Conservation (phyloP, 2,329 filamentous ascomycete genomes). For the Penicillium sp. region DNA sequence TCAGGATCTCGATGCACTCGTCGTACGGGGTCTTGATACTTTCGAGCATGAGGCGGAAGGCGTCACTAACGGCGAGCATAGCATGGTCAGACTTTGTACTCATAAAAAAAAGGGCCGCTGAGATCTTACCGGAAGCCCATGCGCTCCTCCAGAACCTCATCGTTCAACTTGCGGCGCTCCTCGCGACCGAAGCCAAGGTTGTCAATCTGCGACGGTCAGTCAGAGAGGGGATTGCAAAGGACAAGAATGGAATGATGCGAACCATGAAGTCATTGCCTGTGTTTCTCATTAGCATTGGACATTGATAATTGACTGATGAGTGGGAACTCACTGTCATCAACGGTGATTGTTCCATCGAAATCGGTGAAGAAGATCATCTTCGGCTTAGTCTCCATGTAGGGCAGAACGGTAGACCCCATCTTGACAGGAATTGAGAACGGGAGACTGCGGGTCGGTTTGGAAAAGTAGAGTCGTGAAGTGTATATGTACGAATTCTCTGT, state of each 20-base stretch:
- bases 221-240: not conserved
- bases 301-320: not conserved
- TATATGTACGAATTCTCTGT: not conserved
- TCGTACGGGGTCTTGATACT: conserved; percentile 78
- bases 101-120: not conserved
- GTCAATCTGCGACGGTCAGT: conserved; percentile 71
- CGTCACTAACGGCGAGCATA: conserved; percentile 55
- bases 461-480: not conserved
- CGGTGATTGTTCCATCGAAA: conserved; percentile 95
- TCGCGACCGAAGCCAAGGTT: conserved; percentile 80
- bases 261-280: conserved; percentile 67
- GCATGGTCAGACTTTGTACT: not conserved
- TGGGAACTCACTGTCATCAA: conserved; percentile 60
- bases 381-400: conserved; percentile 60
- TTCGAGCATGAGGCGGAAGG: conserved; percentile 90
- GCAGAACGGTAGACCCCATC: conserved; percentile 38
- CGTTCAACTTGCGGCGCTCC: conserved; percentile 71
- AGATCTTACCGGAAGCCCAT: conserved; percentile 66
- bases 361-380: conserved; percentile 98
- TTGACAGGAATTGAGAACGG: conserved; percentile 5
- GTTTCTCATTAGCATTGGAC: conserved; percentile 12
- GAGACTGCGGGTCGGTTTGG: not conserved
- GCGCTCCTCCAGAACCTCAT: conserved; percentile 70
- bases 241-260: conserved; percentile 16
- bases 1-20: conserved; percentile 76